Evolutionary conservation across 2,329 filamentous ascomycete species (phyloP), one percentile per base, ranked within the genome.

Genomic region (Hymenoscyphus salicellus): DNA sequence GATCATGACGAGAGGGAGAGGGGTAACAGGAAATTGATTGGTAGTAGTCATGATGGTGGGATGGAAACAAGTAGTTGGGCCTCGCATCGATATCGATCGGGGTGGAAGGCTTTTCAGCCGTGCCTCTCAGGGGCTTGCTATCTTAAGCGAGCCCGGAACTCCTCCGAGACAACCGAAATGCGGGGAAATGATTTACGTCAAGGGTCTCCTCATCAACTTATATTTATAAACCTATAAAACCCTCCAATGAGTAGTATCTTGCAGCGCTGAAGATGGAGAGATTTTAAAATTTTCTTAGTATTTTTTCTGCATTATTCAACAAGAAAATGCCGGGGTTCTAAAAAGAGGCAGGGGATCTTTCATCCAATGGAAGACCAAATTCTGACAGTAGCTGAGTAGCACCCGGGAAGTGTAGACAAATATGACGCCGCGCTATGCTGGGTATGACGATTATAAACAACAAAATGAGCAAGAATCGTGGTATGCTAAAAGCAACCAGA

Each of bases 351-450:
- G 6, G n/a, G 14, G 20, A 26, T 52, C 46, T 26, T 14, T 52
- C 46, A 23, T 52, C 46, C 46, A 52, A 52, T 52, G 23, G 46
- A 52, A 52, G 23, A 14, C 46, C 46, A 26, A 52, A 23, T 52
- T 52, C 46, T 23, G 41, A 46, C 46, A 52, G 46, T 23, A 52
- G 20, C 20, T 52, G 46, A 52, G 20, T 52, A 52, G 46, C 10
- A 23, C 46, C 46, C 46, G 20, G 20, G 46, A 52, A 52, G 20
- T n/a, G 46, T 26, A 60, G 43, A 62, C 41, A 32, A 56, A 65
- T 60, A 60, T 59, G 58, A 65, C 63, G 60, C 63, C 63, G 36
- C 63, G 63, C 63, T 65, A 65, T 65, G 63, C 63, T 65, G 60
- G 60, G 63, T 65, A 65, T 65, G 63, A 65, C 46, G 33, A 59